Conservation (phyloP, 768 basidiomycete species). For the Pleurotus ostreatus region DNA sequence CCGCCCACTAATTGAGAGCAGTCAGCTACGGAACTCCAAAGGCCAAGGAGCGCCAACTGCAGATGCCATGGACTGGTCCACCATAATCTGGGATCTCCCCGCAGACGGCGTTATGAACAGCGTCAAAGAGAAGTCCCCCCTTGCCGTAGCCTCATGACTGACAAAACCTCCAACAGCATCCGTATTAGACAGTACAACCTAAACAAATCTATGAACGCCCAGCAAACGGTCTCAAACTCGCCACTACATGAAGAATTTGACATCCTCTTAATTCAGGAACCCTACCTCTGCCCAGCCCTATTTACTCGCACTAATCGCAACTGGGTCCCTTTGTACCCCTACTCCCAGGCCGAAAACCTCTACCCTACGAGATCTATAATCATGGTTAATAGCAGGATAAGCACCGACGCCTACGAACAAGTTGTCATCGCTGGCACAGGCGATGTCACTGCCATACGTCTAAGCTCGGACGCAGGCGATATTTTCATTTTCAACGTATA, state of each 20-base stretch:
- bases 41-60: too few relatives aligned
- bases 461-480: slow-evolving; percentile 10
- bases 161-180: too few relatives aligned
- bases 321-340: not conserved
- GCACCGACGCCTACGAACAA: slow-evolving; percentile 14
- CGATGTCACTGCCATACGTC: slow-evolving; percentile 22
- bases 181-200: slow-evolving; percentile 19
- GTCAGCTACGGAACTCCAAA: too few relatives aligned
- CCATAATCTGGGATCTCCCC: too few relatives aligned
- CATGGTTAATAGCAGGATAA: slow-evolving; percentile 17
- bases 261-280: slow-evolving; percentile 27
- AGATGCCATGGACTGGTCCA: too few relatives aligned
- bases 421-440: slow-evolving; percentile 15
- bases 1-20: too few relatives aligned
- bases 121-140: too few relatives aligned
- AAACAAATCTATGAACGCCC: slow-evolving; percentile 18
- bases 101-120: too few relatives aligned
- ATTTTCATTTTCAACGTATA: slow-evolving; percentile 25
- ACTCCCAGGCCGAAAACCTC: not conserved
- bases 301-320: not conserved
- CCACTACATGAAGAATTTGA: slow-evolving; percentile 13
- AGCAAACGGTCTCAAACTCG: slow-evolving; percentile 8
- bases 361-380: slow-evolving; percentile 14
- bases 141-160: too few relatives aligned
- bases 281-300: slow-evolving; percentile 17